Base-by-base conservation (phyloP, 768 basidiomycete genomes). In the Mrakia hoshinonis region DNA sequence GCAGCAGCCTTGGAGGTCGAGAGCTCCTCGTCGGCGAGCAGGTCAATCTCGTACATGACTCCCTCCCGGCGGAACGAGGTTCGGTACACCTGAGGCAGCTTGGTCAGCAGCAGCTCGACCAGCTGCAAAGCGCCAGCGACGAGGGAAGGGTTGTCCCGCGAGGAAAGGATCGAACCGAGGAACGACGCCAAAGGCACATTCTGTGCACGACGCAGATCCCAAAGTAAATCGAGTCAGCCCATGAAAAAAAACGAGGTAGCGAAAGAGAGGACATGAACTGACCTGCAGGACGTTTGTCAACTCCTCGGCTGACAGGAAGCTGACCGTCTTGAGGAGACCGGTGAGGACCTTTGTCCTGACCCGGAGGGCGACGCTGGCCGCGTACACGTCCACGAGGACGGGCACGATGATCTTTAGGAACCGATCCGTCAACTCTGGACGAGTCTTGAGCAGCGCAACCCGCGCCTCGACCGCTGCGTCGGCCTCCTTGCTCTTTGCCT, bases 301-400 rank as follows among this genome's bases (percentile, higher is more conserved):
- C 15, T 87, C 88, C 7, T 88, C 87, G 2, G 85, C 84, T 68
- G 91, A 88, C 58, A 91, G 82, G 79, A 93, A 98, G 73, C 91
- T 89, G 69, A 95, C 86, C 2, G 95, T 92, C 79, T 97, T 96
- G 74, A 96, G 80, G 63, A 98, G 76, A 1, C 89, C 92, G 0
- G 87, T 89, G 73, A 98, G 82, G 0, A 92, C 91, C 81, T 95
- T 94, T 52, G 89, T 85, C 72, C 96, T 85, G 13, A 98, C 87
- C 2, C 90, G 87, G 0, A 88, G 86, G 62, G 88, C 87, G 34
- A 98, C 94, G 78, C 92, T 96, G 38, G 96, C 95, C n/a, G 94
- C 90, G 80, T 97, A 98, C n/a, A 99, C 94, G 76, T 98, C 96
- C 71, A 98, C 88, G 68, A 99, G 84, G 68, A 96, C 92, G 0